A percentile compares a stretch with the other conserved stretches of the same genome.
Conservation (phyloP, 306 rosid species). For the Inga leiocalycina region DNA sequence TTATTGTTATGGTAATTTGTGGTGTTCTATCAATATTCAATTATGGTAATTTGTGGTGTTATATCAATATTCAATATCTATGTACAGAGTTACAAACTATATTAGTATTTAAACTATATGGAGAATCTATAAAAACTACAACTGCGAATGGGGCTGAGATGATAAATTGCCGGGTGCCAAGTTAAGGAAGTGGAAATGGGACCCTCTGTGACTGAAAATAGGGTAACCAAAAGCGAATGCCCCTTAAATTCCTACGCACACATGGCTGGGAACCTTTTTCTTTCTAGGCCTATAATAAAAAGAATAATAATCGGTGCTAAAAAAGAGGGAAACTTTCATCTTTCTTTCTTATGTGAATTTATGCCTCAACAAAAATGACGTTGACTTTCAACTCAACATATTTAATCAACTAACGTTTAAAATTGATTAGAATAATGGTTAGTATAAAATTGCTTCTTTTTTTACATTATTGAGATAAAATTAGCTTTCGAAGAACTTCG, state of each 20-base stretch:
- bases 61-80: too few species aligned
- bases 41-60: background rate
- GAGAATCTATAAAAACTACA: too few species aligned
- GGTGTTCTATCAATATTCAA: too few species aligned
- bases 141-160: background rate
- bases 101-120: too few species aligned
- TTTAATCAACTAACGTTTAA: too few species aligned
- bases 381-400: rapidly evolving
- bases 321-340: background rate
- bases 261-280: background rate
- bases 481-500: too few species aligned
- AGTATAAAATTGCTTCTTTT: too few species aligned
- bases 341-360: too few species aligned
- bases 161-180: background rate
- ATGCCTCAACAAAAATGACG: too few species aligned
- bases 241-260: background rate
- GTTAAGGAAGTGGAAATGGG: background rate
- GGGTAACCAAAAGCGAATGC: background rate
- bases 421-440: too few species aligned
- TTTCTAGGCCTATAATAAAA: background rate
- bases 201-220: background rate
- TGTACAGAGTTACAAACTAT: too few species aligned
- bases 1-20: background rate
- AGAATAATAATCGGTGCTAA: background rate
- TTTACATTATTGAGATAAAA: too few species aligned